Percentiles rank a stretch among this genome's conserved stretches.
Evolutionary conservation across 176 grass and related monocot species (phyloP).

Genomic region (Tuctoria greenei): DNA sequence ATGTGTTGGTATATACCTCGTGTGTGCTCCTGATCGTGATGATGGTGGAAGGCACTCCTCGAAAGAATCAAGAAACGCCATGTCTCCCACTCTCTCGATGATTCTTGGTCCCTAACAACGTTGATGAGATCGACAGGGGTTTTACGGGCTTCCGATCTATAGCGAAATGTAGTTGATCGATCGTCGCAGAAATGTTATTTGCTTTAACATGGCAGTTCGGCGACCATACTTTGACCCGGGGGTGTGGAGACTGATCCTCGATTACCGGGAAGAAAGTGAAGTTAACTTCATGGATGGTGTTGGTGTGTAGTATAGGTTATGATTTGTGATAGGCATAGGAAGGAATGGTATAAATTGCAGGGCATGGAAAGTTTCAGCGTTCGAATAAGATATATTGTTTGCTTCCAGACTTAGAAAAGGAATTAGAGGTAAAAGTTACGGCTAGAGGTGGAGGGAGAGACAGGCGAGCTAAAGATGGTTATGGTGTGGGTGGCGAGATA

Average conservation of each 20-base stretch:
- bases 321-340: neutral
- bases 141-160: neutral
- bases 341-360: neutral
- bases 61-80: neutral
- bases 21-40: neutral
- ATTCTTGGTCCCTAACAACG: neutral
- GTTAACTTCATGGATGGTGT: neutral
- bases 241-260: too few species aligned
- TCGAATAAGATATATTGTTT: neutral
- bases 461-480: too few species aligned
- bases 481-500: too few species aligned
- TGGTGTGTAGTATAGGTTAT: neutral
- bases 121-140: neutral
- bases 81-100: neutral
- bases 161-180: neutral
- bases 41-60: neutral
- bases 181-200: slow-evolving; percentile 2
- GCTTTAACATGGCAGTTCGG: slow-evolving; percentile 9
- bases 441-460: too few species aligned
- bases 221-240: slow-evolving; percentile 8
- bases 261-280: neutral
- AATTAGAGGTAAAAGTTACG: too few species aligned
- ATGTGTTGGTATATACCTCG: neutral
- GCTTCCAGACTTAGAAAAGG: too few species aligned
- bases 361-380: neutral